Evolutionary conservation across 495 filamentous ascomycete genomes (phyloP), one percentile per base, ranked within the genome.

Genomic region (Aspergillus indologenus): DNA sequence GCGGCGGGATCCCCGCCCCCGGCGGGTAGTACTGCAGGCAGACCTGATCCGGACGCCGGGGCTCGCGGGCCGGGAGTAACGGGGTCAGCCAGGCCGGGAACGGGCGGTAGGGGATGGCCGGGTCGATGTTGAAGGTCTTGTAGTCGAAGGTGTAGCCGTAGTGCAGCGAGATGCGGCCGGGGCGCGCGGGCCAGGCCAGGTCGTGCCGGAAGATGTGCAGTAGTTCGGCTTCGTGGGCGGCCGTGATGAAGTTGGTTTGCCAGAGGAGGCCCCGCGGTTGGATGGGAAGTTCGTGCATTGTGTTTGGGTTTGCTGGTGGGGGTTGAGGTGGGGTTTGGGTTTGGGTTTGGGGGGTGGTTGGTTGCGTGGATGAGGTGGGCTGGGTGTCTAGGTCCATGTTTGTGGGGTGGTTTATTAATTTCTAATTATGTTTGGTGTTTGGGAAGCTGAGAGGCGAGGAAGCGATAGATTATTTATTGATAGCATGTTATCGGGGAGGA

Each of bases 131-230:
- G 47, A 76, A 76, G 15, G 74, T 76, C 46, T 75, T 75, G 43
- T 76, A 76, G 69, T 76, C 72, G 63, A 76, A 76, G 24, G 68
- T 69, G 57, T 76, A 76, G 64, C 74, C 74, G 59, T 75, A 76
- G 56, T 76, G 74, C 0, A 76, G 68, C 18, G 74, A 75, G 48
- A 70, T 58, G 11, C 74, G 71, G 5, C 74, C 74, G 1, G 64
- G 40, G 49, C 74, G 74, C 44, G 70, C 69, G 17, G 74, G 65
- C 74, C 74, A 76, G 62, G 61, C 26, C 26, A 76, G 52, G 44
- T 71, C 65, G 19, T 69, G 57, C 48, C 23, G 63, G 56, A 75
- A 75, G 61, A 74, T 64, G 17, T 63, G 62, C 52, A 76, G 67
- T 7, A 76, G 74, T 0, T 54, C 56, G 26, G 63, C 58, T 50